phyloP scores from a whole-genome alignment of 805 yeast species.

The Scheffersomyces ergatensis region DNA sequence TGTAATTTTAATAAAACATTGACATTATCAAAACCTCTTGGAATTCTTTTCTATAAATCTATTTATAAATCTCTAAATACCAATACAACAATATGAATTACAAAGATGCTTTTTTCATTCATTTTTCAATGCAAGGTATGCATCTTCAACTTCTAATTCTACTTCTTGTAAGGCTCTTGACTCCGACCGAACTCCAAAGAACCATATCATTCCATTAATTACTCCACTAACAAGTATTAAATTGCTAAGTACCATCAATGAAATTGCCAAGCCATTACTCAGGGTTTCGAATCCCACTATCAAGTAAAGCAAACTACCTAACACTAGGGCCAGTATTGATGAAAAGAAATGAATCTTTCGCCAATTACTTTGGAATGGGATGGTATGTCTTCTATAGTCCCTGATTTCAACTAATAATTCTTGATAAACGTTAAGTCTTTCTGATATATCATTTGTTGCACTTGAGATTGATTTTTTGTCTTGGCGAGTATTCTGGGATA shows the following conservation, averaged over 20 bases:
- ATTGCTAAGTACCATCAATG: slow-evolving; percentile 53
- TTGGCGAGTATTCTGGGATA: slow-evolving; percentile 11
- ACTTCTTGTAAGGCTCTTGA: slow-evolving; percentile 75
- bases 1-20: no score
- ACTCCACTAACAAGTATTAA: slow-evolving; percentile 64
- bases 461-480: slow-evolving; percentile 2
- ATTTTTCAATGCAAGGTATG: slow-evolving; percentile 1
- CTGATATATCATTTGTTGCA: slow-evolving; percentile 1
- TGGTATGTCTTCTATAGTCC: slow-evolving; percentile 41
- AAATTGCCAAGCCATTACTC: background rate
- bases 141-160: slow-evolving; percentile 56
- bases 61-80: no score
- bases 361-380: slow-evolving; percentile 61
- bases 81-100: no score
- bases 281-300: background rate
- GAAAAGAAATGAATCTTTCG: slow-evolving; percentile 61
- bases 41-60: no score
- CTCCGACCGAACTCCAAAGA: slow-evolving; percentile 79
- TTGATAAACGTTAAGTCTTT: slow-evolving; percentile 34
- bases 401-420: slow-evolving; percentile 25
- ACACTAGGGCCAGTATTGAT: slow-evolving; percentile 48
- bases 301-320: slow-evolving; percentile 4
- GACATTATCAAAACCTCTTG: no score
- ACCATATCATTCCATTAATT: slow-evolving; percentile 74
- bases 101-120: no score